A percentile compares a stretch with the other conserved stretches of the same genome.
Evolutionary conservation across 305 asterid species (phyloP).

Genomic region (Rubia balearica): DNA sequence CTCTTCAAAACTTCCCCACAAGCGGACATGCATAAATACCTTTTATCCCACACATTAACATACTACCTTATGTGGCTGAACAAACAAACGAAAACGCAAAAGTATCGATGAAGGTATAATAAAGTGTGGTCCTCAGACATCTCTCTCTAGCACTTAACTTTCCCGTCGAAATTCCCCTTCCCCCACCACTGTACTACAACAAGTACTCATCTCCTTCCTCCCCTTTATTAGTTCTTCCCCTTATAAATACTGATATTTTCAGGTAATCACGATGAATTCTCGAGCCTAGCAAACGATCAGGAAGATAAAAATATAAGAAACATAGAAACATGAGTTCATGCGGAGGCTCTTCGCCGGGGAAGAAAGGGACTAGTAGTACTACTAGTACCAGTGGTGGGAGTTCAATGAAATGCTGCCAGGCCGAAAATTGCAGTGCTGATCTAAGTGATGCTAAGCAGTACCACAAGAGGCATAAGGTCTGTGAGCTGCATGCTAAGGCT

Average conservation of each 20-base stretch:
- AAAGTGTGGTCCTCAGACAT: conserved; percentile 66
- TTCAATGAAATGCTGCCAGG: conserved; percentile 58
- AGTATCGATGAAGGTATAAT: conserved; percentile 16
- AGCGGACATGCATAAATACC: conserved; percentile 12
- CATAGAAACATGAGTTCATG: conserved; percentile 31
- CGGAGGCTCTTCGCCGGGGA: conserved; percentile 19
- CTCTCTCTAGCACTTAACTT: no score
- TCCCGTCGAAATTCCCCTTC: conserved; percentile 37
- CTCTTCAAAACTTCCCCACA: conserved; percentile 13
- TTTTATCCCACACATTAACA: conserved; percentile 3
- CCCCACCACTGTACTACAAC: conserved; percentile 31
- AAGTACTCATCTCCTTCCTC: background rate
- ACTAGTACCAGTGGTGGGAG: conserved; percentile 3
- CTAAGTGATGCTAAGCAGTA: conserved; percentile 57
- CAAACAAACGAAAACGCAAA: conserved; percentile 14
- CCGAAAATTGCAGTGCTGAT: conserved; percentile 63
- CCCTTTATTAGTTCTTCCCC: conserved; percentile 7
- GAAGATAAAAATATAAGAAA: conserved; percentile 6
- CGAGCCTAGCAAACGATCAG: no score
- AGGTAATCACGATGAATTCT: background rate
- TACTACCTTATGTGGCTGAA: background rate
- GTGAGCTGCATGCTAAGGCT: conserved; percentile 74
- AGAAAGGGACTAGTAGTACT: conserved; percentile 20
- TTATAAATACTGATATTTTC: conserved; percentile 15
- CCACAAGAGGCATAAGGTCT: conserved; percentile 76